Base-by-base conservation (phyloP, 129 eudicot genomes). In the Pittosporum tobira region DNA sequence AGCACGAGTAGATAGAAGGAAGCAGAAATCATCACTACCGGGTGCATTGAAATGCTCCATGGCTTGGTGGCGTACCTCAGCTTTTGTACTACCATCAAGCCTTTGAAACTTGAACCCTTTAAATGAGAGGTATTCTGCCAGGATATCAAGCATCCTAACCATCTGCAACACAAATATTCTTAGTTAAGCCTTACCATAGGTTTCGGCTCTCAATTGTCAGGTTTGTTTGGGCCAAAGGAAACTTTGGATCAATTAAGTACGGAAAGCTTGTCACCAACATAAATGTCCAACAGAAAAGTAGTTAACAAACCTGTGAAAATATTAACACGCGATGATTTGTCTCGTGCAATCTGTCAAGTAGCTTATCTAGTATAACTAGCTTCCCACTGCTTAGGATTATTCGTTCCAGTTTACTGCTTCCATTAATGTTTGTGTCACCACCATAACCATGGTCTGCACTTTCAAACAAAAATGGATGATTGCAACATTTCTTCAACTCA, bases 401-500 rank as follows among this genome's bases (percentile, higher is more conserved):
- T 22, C 99, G 70, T 70, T 93, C 96, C 62, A 93, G 76, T 73
- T 93, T 93, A 66, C 85, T 84, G 76, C 96, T 84, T 47, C 95
- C 96, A 52, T 81, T 65, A 62, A 77, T 71, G 46, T 58, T 89
- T 8, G 85, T 74, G 51, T 93, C 91, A 61, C 99, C 99, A 48
- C 99, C 99, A 78, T 93, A 93, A 51, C 99, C 99, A 84, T 87
- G 96, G 67, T 93, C 99, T 30, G 99, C 99, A 81, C 99, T 93
- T 80, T 93, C 99, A 68, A 93, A 93, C 29, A 91, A 63, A 59
- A 91, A 91, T 22, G 99, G 99, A 75, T 91, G 99, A 73, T 93
- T 93, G 77, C 99, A 93, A 66, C 99, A 93, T 71, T 93, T 93
- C 83, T 93, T 93, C 80, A 93, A 73, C 88, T 93, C 99, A 63